These are phyloP conservation scores for Grosmannia serpens DNA, from an alignment of 2,329 filamentous ascomycete species.

Conservation along the genomic window DNA sequence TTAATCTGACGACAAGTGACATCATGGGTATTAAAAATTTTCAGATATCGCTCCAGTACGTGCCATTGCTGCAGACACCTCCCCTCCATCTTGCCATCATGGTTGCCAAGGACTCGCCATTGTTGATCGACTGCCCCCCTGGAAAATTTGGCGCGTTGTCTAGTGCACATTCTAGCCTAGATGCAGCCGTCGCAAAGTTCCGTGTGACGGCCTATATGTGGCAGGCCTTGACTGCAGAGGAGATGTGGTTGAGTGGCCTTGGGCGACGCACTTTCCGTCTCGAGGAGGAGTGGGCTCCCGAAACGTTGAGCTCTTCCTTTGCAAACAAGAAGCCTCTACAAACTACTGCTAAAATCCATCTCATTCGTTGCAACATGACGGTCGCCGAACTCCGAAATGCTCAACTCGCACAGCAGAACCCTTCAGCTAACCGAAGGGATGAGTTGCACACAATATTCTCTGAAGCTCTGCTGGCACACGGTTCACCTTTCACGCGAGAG, in stretches of 20 bases:
- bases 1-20: too few relatives aligned
- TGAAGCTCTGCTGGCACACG: slow-evolving; percentile 67
- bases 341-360: slow-evolving; percentile 79
- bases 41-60: slow-evolving; percentile 75
- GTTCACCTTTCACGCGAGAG: slow-evolving; percentile 61
- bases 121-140: slow-evolving; percentile 71
- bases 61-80: slow-evolving; percentile 64
- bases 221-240: slow-evolving; percentile 93
- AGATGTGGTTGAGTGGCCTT: slow-evolving; percentile 83
- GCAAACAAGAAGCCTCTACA: slow-evolving; percentile 60
- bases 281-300: slow-evolving; percentile 86
- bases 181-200: slow-evolving; percentile 75
- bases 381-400: slow-evolving; percentile 72
- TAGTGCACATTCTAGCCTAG: slow-evolving; percentile 48
- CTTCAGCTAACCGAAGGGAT: slow-evolving; percentile 54
- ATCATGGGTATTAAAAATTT: too few relatives aligned
- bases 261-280: slow-evolving; percentile 78
- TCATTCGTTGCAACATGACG: slow-evolving; percentile 73
- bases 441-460: slow-evolving; percentile 69
- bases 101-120: slow-evolving; percentile 75
- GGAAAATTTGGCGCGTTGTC: slow-evolving; percentile 66
- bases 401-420: slow-evolving; percentile 65
- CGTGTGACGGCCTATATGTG: slow-evolving; percentile 89
- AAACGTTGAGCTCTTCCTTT: slow-evolving; percentile 67
- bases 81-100: slow-evolving; percentile 86